phyloP scores from a whole-genome alignment of 148 eudicot genomes.

The Vaccinium vitisidaea region DNA sequence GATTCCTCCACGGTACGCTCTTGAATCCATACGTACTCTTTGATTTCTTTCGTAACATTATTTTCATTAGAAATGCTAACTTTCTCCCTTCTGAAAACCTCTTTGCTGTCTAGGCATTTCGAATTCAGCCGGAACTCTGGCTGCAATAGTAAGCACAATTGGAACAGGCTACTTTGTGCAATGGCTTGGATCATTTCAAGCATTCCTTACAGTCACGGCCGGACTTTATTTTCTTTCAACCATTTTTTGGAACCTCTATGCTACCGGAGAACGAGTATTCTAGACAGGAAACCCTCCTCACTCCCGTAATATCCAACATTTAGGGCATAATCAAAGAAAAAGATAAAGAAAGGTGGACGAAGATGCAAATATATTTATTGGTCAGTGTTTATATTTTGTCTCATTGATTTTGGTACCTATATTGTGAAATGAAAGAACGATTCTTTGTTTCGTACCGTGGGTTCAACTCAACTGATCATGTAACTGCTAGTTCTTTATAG shows the following conservation, averaged over 20 bases:
- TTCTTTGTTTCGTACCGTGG: not conserved
- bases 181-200: constrained; percentile 95
- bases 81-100: not conserved
- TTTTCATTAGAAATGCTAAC: not conserved
- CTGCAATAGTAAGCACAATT: constrained; percentile 87
- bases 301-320: not conserved
- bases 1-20: constrained; percentile 76
- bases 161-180: constrained; percentile 88
- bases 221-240: constrained; percentile 68
- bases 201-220: constrained; percentile 79
- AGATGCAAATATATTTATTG: not conserved
- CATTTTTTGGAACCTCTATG: constrained; percentile 76
- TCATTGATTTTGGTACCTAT: not conserved
- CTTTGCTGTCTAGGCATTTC: constrained; percentile 62
- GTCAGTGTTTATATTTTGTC: too few species aligned
- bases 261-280: constrained; percentile 70
- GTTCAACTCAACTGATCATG: not conserved
- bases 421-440: not conserved
- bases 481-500: not conserved
- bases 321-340: not conserved
- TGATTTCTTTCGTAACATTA: not conserved
- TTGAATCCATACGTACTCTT: not conserved
- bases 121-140: constrained; percentile 84
- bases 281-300: constrained; percentile 21
- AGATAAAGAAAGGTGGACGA: not conserved